Base-by-base conservation (phyloP, 2,329 filamentous ascomycete species). In the Neonectria sp. region DNA sequence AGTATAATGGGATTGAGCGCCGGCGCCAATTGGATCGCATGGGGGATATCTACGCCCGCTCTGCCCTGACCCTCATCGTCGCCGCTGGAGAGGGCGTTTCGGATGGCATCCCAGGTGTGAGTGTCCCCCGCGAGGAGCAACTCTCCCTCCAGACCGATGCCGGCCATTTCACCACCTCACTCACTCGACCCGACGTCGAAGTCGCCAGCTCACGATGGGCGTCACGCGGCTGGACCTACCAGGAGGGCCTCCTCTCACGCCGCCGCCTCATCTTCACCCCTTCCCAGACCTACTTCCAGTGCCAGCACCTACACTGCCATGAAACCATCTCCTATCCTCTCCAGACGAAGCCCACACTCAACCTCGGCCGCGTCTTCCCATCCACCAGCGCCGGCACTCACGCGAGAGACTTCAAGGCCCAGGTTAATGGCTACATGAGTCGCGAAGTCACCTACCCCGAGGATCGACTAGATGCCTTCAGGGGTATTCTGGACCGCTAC, bases 251-350 rank as follows among this genome's bases (percentile, higher is more conserved):
- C 6, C 70, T 82, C 33, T 76, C 80, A 3, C 76, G 77, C 7
- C 76, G 80, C 6, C 76, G 80, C 12, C 77, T 82, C 31, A 72
- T 82, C 29, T 79, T 82, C 51, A 82, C 80, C 2, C 72, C 77
- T 13, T 80, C 78, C 3, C 81, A 82, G 68, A 74, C 75, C 4
- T 82, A 82, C 68, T 82, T 81, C 53, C 81, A 82, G 60, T 82
- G 81, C 67, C 75, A 76, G 33, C 67, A 74, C 9, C 67, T 82
- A 13, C 80, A 82, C 68, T 82, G 80, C 56, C 79, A 81, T 60
- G 81, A 82, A 65, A 80, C 77, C 60, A 73, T 82, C 6, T 75
- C 75, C 6, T 66, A 79, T 17, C 77, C 80, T 21, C 71, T 82
- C 9, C 72, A 77, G 17, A 74, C 78, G 27, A 77, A 78, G 13